Evolutionary conservation across 495 filamentous ascomycete species (phyloP), one percentile per base, ranked within the genome.

Genomic region (Neurospora sp.): DNA sequence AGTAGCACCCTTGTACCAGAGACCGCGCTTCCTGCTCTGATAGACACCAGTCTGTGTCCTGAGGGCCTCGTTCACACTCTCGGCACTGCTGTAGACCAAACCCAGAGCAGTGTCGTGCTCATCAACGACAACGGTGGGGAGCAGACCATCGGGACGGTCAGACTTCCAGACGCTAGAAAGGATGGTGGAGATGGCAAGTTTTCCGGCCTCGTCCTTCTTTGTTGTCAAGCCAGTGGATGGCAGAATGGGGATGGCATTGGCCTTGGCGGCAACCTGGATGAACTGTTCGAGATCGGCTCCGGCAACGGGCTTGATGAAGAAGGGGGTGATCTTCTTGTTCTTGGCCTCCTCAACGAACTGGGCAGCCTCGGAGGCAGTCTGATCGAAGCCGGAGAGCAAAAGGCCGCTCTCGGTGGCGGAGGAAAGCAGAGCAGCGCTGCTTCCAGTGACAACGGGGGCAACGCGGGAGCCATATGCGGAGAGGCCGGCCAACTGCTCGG

Each of bases 1-100:
- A 9, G 91, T 94, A 41, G 94, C 93, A 31, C 96, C 96, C 82
- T 99, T 99, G 82, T 96, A 93, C 96, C 96, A 99, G 35, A 99
- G 82, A 3, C 95, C 94, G 7, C 95, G 89, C 84, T 97, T 97
- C 41, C 96, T 87, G 79, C 93, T 97, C 80, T 97, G 94, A 79
- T 99, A 99, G 35, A 98, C 96, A 38, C 96, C 96, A 1, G 90
- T 92, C 69, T 94, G 94, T 3, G 94, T 96, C 73, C 89, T 89
- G 65, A 99, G 78, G 31, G 94, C 94, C 81, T 94, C 94, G 12
- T 89, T 84, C 16, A 99, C 89, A 79, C 94, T 98, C 81, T 97
- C 93, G 74, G 90, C 87, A 72, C 90, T 97, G 79, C 94, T 97
- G 85, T 97, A 99, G 3, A 98, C 96, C 72, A 98, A 78, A 0